A percentile compares a stretch with the other conserved stretches of the same genome.
Evolutionary conservation across 257 asterid species (phyloP).

Genomic region (Henckelia pumila): DNA sequence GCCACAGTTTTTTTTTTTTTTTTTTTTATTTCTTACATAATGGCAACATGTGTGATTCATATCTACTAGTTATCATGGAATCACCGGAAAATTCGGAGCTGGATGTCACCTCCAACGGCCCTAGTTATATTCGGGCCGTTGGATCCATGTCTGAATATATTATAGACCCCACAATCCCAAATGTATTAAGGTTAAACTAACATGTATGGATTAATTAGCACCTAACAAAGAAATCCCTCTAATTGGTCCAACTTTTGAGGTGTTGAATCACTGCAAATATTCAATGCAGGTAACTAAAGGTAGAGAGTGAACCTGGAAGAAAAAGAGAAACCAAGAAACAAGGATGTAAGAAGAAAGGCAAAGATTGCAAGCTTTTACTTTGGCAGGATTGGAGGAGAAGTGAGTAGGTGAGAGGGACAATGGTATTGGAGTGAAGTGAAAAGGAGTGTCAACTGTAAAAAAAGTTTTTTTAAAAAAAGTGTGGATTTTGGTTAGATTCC

Average conservation of each 20-base stretch:
- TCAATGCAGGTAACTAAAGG: background rate
- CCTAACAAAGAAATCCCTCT: too few relatives aligned
- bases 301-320: background rate
- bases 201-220: too few relatives aligned
- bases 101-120: too few relatives aligned
- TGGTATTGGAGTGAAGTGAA: constrained; percentile 14
- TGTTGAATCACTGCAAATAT: background rate
- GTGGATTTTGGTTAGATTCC: constrained; percentile 41
- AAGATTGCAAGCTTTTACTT: constrained; percentile 30
- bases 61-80: too few relatives aligned
- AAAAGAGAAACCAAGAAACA: background rate
- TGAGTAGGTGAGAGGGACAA: constrained; percentile 25
- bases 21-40: background rate
- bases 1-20: background rate
- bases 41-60: background rate
- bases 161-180: too few relatives aligned
- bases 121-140: too few relatives aligned
- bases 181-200: too few relatives aligned
- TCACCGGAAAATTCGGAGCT: too few relatives aligned
- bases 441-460: constrained; percentile 23
- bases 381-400: constrained; percentile 21
- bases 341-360: constrained; percentile 21
- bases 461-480: too few relatives aligned
- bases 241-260: too few relatives aligned
- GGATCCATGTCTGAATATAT: too few relatives aligned